These are phyloP conservation scores for Gremmenia infestans DNA, from an alignment of 2,329 filamentous ascomycete genomes.

Conservation along the genomic window DNA sequence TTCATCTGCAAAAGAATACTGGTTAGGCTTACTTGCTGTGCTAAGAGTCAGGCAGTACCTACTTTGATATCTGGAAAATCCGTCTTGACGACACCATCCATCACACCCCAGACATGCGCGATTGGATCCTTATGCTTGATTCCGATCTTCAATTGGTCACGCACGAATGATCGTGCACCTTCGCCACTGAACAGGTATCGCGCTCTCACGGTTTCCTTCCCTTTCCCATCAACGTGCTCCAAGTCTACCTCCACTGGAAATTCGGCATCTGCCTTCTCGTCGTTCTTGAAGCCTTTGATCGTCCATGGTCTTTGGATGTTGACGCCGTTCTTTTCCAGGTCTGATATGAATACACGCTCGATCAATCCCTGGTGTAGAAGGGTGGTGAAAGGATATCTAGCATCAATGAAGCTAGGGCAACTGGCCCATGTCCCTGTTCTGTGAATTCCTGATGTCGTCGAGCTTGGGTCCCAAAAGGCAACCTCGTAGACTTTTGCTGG, in stretches of 20 bases:
- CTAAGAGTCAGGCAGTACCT: conserved; percentile 33
- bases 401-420: conserved; percentile 78
- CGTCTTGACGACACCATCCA: conserved; percentile 67
- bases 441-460: conserved; percentile 51
- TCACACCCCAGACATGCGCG: conserved; percentile 69
- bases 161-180: conserved; percentile 62
- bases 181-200: conserved; percentile 71
- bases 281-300: conserved; percentile 55
- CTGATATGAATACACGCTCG: conserved; percentile 63
- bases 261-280: conserved; percentile 49
- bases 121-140: conserved; percentile 68
- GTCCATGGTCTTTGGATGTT: conserved; percentile 61
- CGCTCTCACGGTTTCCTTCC: conserved; percentile 62
- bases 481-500: conserved; percentile 81
- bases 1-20: conserved; percentile 49
- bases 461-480: conserved; percentile 65
- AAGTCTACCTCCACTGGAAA: conserved; percentile 80
- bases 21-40: neutral
- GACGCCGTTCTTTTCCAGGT: conserved; percentile 57
- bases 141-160: conserved; percentile 61
- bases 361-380: conserved; percentile 68
- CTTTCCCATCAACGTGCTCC: conserved; percentile 68
- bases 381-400: conserved; percentile 65
- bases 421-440: conserved; percentile 76
- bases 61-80: conserved; percentile 75